Evolutionary conservation across 345 rosid genomes (phyloP).

Genomic region (Excoecaria agallocha): DNA sequence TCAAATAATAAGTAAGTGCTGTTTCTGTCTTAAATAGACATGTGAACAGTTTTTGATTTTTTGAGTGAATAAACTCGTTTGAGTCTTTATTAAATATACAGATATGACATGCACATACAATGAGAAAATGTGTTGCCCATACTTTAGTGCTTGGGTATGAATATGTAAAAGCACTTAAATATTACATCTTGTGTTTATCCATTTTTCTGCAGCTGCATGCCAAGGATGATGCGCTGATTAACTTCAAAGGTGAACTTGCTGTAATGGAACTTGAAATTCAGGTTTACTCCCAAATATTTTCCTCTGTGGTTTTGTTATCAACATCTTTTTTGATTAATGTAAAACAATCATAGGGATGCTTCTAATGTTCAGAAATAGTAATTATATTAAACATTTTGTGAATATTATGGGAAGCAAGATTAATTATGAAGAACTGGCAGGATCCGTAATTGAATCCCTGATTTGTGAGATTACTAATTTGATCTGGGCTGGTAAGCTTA

Average conservation of each 20-base stretch:
- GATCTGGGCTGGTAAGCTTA: background rate
- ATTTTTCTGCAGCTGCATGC: slow-evolving; percentile 44
- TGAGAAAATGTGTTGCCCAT: background rate
- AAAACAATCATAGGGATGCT: background rate
- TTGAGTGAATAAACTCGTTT: background rate
- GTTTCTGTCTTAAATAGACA: background rate
- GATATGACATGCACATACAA: background rate
- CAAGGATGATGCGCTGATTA: slow-evolving; percentile 54
- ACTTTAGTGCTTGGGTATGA: background rate
- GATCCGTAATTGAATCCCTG: background rate
- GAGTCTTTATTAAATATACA: background rate
- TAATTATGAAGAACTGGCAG: background rate
- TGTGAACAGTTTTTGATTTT: too few species aligned
- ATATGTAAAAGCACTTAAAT: background rate
- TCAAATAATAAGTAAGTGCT: background rate
- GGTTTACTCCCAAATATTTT: slow-evolving; percentile 37
- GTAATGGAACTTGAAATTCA: slow-evolving; percentile 76
- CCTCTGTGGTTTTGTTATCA: background rate
- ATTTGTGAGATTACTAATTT: background rate
- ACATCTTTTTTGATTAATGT: background rate
- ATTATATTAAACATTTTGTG: background rate
- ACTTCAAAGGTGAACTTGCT: slow-evolving; percentile 78
- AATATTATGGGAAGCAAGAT: background rate
- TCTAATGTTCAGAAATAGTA: background rate
- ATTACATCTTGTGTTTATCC: slow-evolving; percentile 8